Evolutionary conservation across 805 yeast genomes (phyloP).

Genomic region (Cephaloascus fragrans): DNA sequence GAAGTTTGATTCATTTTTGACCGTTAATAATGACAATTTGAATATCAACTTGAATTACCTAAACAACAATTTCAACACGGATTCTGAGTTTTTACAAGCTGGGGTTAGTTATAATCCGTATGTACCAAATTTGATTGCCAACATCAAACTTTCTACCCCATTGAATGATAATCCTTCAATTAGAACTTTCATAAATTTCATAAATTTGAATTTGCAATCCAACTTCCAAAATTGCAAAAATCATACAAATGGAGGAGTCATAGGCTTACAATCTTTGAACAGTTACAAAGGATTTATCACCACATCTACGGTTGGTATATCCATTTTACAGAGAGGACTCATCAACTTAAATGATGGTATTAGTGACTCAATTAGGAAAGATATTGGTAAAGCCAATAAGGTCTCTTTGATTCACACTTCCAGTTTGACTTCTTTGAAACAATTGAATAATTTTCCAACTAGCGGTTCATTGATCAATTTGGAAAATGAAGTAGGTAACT

Average conservation of each 20-base stretch:
- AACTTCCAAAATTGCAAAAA: slow-evolving; percentile 45
- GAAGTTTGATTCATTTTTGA: slow-evolving; percentile 22
- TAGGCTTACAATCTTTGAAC: slow-evolving; percentile 35
- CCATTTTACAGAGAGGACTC: slow-evolving; percentile 47
- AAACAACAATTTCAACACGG: slow-evolving; percentile 34
- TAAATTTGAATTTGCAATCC: slow-evolving; percentile 30
- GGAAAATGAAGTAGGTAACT: slow-evolving; percentile 35
- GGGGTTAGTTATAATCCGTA: slow-evolving; percentile 38
- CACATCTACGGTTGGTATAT: slow-evolving; percentile 39
- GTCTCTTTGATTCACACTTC: slow-evolving; percentile 23
- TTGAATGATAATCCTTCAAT: slow-evolving; percentile 35
- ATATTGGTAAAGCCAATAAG: slow-evolving; percentile 57
- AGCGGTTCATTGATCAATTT: slow-evolving; percentile 31
- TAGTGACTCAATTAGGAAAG: slow-evolving; percentile 43
- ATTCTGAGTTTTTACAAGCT: slow-evolving; percentile 43
- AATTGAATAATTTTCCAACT: slow-evolving; percentile 37
- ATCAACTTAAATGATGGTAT: slow-evolving; percentile 42
- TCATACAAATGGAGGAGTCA: slow-evolving; percentile 37
- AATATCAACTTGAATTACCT: slow-evolving; percentile 27
- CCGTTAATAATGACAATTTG: slow-evolving; percentile 24
- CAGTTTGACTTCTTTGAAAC: slow-evolving; percentile 33
- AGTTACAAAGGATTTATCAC: slow-evolving; percentile 13
- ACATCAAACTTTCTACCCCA: slow-evolving; percentile 30
- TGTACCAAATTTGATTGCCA: slow-evolving; percentile 40
- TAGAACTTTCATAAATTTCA: slow-evolving; percentile 25